phyloP scores from a whole-genome alignment of 345 rosid species.

The Salix arbutifolia region DNA sequence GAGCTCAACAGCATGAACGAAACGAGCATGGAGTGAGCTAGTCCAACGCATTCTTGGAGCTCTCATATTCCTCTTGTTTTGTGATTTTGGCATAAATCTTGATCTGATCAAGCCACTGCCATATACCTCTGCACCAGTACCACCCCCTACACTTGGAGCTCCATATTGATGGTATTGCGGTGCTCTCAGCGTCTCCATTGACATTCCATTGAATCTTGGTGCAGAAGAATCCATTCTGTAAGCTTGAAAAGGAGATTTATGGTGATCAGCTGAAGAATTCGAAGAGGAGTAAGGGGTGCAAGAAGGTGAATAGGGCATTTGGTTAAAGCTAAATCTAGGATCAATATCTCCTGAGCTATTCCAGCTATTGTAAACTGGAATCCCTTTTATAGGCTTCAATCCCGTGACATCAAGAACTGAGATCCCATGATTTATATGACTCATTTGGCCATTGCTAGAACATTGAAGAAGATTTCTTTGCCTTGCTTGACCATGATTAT shows the following conservation, averaged over 20 bases:
- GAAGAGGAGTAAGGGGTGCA: slow-evolving; percentile 7
- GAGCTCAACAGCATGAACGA: slow-evolving; percentile 46
- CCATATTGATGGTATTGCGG: slow-evolving; percentile 7
- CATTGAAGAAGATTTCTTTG: slow-evolving; percentile 1
- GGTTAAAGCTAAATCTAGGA: slow-evolving; percentile 23
- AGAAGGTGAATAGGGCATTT: slow-evolving; percentile 8
- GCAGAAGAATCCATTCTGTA: slow-evolving; percentile 2
- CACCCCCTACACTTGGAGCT: background rate
- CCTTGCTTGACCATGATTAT: background rate
- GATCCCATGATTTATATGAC: slow-evolving; percentile 25
- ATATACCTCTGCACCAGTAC: slow-evolving; percentile 14
- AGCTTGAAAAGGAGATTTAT: background rate
- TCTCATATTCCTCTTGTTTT: slow-evolving; percentile 52
- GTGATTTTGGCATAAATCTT: slow-evolving; percentile 48
- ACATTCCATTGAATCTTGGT: background rate
- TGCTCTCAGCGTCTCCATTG: background rate
- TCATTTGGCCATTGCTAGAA: slow-evolving; percentile 1
- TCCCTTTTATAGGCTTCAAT: slow-evolving; percentile 41
- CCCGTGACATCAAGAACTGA: slow-evolving; percentile 30
- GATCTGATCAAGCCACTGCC: slow-evolving; percentile 36
- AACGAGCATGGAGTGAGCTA: slow-evolving; percentile 44
- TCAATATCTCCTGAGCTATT: slow-evolving; percentile 16
- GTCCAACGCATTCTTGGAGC: slow-evolving; percentile 80
- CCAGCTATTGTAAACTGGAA: slow-evolving; percentile 36
- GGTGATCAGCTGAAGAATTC: background rate